Base-by-base conservation (phyloP, 257 asterid genomes). In the Gentiana straminea region DNA sequence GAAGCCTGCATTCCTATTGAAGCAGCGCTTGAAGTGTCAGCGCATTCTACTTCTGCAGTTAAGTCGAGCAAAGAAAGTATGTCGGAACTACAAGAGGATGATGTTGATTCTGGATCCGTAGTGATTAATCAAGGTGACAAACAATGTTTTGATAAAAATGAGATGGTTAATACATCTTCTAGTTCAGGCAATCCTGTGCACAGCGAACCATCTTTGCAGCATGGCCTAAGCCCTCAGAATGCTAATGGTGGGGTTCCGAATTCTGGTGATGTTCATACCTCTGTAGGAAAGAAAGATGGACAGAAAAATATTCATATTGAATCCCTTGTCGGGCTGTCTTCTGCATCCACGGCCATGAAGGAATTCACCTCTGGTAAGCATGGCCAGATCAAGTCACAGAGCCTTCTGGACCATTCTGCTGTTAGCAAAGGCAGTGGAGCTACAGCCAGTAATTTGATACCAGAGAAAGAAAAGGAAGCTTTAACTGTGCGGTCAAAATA, bases 401-500 rank as follows among this genome's bases (percentile, higher is more conserved):
- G 61, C 59, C 62, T 55, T 60, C 52, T 71, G 36, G 67, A 50
- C 67, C 63, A 43, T 61, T 63, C 45, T 44, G 61, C 64, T 60
- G 60, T 62, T 41, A 35, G 77, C 43, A 51, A 70, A 49, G 64
- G 57, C 73, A 81, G 85, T 70, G 70, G 71, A 67, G 63, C 68
- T 37, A 49, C 71, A 61, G 62, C 63, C 76, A 71, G 56, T 65
- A 70, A 37, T 35, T 47, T 63, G 64, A 66, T 46, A 15, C 59
- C 62, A 60, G 73, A 65, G 63, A 72, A 68, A 63, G 82, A 71
- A 63, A 65, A 64, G 60, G 82, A 75, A 61, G 41, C 79, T 58
- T 71, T 38, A 60, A 58, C 52, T 58, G 56, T 70, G 56, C 48
- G 74, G 74, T 80, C 83, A 58, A 78, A 62, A 57, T 69, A 73